Base-by-base conservation (phyloP, 106 monocot species). In the Phalaenopsis aphrodite region DNA sequence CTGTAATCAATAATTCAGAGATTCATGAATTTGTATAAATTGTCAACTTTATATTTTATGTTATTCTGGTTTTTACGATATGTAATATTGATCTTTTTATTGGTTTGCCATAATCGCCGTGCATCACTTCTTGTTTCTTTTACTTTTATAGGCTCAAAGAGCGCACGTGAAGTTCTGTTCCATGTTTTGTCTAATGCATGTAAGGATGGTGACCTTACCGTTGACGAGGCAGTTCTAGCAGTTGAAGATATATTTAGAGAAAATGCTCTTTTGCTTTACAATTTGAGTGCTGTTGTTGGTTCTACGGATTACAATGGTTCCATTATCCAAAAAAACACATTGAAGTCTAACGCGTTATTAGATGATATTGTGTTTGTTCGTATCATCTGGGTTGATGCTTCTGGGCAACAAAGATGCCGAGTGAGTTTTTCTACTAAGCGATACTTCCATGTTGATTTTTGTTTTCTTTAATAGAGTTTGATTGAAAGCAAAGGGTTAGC, bases 371-470 rank as follows among this genome's bases (percentile, higher is more conserved):
- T 81, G 24, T 89, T 91, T 87, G 99, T 99, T 77, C 90, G 95
- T 24, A 37, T 95, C 72, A 83, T 93, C 71, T 99, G 94, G 94
- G 82, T 86, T 73, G 99, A 99, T 77, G 52, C 86, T 80, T 95
- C 95, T 80, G 99, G 93, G 2, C 88, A 99, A 91, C 87, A 87
- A 45, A 84, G 99, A 85, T 99, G 99, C 72, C 89, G 99, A 64
- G 99, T 99, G 3, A 48, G 81, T 76, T 30, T 48, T 46, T 76
- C 39, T 69, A 69, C 10, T 69, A 14, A 61, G 14, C 39, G 38
- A 69, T 37, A 69, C 39, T 19, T 38, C 11, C 2, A 69, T 10
- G 4, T 38, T 9, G 14, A 37, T 38, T 69, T 69, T 39, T 69
- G 10, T 52, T 15, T 39, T 30, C 30, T 69, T 38, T 69, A 39